Evolutionary conservation across 768 basidiomycete genomes (phyloP), one percentile per base, ranked within the genome.

Genomic region (Hypholoma fasciculare): DNA sequence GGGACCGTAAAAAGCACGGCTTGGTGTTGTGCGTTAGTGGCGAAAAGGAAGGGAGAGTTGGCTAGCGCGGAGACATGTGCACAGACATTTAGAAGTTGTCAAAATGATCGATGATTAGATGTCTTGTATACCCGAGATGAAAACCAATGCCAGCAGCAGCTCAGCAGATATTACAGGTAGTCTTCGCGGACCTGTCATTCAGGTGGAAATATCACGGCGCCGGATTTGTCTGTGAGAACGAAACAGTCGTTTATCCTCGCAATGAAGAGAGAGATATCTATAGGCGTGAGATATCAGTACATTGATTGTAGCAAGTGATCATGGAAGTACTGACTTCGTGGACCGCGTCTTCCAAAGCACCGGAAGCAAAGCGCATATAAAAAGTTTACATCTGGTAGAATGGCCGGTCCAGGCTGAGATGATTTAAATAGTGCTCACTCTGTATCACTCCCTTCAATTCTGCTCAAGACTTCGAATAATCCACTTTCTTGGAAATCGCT

Each of bases 311-410:
- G 27, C 5, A 19, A 36, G n/a, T n/a, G 40, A 58, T 49, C 52
- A 58, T 20, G 42, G 1, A 61, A 38, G 58, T 57, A 23, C 61
- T 49, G 38, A 37, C 36, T 60, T 55, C 52, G 59, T 50, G 19
- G 53, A 38, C 43, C 59, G 61, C 61, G 13, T 37, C 46, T 64
- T 61, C 58, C 52, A 58, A 62, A 48, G 49, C 44, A 27, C 60
- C 58, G 60, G 59, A 50, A 6, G 40, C 17, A 42, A 42, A 42
- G 30, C 30, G 30, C 30, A 34, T 34, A 34, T 34, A 3, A 34
- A 34, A 34, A 34, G 40, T 3, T 7, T 9, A 42, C 40, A 9
- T 42, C 11, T 1, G 40, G 40, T 42, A 34, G 30, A 34, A 34
- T 34, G 30, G 1, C 30, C 30, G 6, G 30, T 34, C 16, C 40